Evolutionary conservation across 2,329 filamentous ascomycete genomes (phyloP).

Genomic region (Claviceps sp.): DNA sequence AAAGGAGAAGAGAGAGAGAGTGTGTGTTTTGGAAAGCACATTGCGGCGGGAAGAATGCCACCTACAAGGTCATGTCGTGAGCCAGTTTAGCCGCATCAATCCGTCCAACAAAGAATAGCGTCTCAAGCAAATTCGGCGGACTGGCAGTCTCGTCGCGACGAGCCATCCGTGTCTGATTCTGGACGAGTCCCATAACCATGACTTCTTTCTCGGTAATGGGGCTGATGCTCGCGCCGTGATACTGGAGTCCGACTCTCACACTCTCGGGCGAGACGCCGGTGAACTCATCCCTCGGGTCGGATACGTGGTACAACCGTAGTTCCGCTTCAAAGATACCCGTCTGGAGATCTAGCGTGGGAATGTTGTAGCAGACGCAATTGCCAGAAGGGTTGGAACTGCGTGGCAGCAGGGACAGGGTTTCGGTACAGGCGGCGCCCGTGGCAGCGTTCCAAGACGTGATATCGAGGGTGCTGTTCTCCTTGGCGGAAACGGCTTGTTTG

Average conservation of each 20-base stretch:
- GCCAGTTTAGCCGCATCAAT: slow-evolving; percentile 46
- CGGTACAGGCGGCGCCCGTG: slow-evolving; percentile 45
- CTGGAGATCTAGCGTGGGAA: slow-evolving; percentile 53
- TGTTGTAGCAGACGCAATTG: slow-evolving; percentile 70
- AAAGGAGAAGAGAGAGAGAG: no score
- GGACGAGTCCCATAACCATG: slow-evolving; percentile 13
- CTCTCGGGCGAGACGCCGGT: slow-evolving; percentile 35
- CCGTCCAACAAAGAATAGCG: slow-evolving; percentile 56
- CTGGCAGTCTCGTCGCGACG: slow-evolving; percentile 2
- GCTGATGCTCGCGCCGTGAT: slow-evolving; percentile 33
- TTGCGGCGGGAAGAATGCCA: slow-evolving; percentile 2
- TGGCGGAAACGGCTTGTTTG: slow-evolving; percentile 19
- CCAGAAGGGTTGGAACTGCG: slow-evolving; percentile 60
- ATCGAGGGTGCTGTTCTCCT: slow-evolving; percentile 34
- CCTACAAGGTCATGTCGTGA: slow-evolving; percentile 47
- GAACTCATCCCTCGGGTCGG: slow-evolving; percentile 41
- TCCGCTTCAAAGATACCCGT: slow-evolving; percentile 67
- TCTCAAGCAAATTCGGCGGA: slow-evolving; percentile 40
- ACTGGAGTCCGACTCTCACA: slow-evolving; percentile 41
- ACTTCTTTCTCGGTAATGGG: slow-evolving; percentile 14
- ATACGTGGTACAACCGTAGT: slow-evolving; percentile 59
- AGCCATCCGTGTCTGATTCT: slow-evolving; percentile 7
- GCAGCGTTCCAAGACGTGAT: slow-evolving; percentile 41
- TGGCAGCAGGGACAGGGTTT: slow-evolving; percentile 39
- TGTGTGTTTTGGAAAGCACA: no score